Evolutionary conservation across 2,329 filamentous ascomycete genomes (phyloP).

Genomic region (Aureobasidium sp.): DNA sequence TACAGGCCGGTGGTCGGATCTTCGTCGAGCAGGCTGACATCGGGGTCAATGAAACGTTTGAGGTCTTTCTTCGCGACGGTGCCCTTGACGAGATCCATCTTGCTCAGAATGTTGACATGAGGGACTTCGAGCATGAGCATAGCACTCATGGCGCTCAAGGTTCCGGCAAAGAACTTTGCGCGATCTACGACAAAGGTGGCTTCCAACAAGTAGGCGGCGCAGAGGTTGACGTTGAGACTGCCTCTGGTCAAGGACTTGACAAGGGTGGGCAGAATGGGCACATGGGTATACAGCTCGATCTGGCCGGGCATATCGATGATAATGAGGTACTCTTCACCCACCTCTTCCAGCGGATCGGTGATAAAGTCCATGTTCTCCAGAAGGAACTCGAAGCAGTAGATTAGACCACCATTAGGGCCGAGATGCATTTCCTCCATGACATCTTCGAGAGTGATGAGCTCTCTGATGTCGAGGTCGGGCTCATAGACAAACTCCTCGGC

Average conservation of each 20-base stretch:
- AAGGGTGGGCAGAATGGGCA: constrained; percentile 80
- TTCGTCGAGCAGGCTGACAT: constrained; percentile 72
- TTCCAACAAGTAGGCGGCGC: constrained; percentile 89
- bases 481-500: constrained; percentile 87
- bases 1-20: constrained; percentile 50
- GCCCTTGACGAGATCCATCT: constrained; percentile 94
- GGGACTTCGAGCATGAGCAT: constrained; percentile 99
- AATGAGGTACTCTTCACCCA: constrained; percentile 93
- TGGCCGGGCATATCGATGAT: constrained; percentile 98
- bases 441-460: constrained; percentile 86
- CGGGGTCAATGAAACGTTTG: constrained; percentile 82
- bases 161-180: constrained; percentile 95
- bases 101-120: constrained; percentile 91
- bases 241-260: constrained; percentile 75
- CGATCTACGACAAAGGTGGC: constrained; percentile 92
- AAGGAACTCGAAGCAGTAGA: constrained; percentile 95
- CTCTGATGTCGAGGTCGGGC: constrained; percentile 90
- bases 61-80: constrained; percentile 80
- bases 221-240: constrained; percentile 79
- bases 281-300: constrained; percentile 96
- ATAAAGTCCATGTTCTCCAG: constrained; percentile 92
- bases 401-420: constrained; percentile 83
- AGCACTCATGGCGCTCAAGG: constrained; percentile 91
- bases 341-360: constrained; percentile 69
- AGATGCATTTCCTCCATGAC: constrained; percentile 92